Evolutionary conservation across 73 alveolate species (phyloP).

Genomic region (Durusdinium trenchii): DNA sequence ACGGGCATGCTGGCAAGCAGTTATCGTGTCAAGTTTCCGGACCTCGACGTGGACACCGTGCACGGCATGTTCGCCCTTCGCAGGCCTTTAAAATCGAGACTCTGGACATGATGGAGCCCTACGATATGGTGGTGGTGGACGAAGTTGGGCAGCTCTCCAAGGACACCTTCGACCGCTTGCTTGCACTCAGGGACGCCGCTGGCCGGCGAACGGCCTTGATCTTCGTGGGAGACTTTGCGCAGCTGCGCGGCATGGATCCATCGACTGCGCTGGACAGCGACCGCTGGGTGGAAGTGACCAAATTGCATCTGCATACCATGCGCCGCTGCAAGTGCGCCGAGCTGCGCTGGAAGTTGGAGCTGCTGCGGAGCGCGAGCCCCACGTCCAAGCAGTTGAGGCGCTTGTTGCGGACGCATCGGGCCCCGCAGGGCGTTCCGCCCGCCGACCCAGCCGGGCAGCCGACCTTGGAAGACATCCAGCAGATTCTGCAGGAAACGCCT

Average conservation of each 20-base stretch:
- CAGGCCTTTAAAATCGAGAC: slow-evolving; percentile 8
- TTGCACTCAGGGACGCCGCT: slow-evolving; percentile 55
- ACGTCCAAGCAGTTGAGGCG: not conserved
- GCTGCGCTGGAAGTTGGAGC: slow-evolving; percentile 15
- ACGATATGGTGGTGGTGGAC: slow-evolving; percentile 41
- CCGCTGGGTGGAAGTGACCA: not conserved
- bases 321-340: slow-evolving; percentile 57
- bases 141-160: slow-evolving; percentile 14
- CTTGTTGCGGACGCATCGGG: slow-evolving; percentile 16
- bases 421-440: not conserved
- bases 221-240: slow-evolving; percentile 60
- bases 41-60: slow-evolving; percentile 37
- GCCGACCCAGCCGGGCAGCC: not conserved
- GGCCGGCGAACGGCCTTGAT: slow-evolving; percentile 3
- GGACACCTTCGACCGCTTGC: slow-evolving; percentile 20
- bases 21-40: not conserved
- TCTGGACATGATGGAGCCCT: slow-evolving; percentile 6
- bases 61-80: slow-evolving; percentile 8
- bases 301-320: not conserved
- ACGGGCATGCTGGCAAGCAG: slow-evolving; percentile 38
- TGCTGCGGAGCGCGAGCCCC: not conserved
- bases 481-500: not conserved
- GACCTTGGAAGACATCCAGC: not conserved
- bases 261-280: slow-evolving; percentile 5
- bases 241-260: not conserved